Evolutionary conservation across 2,329 filamentous ascomycete genomes (phyloP), one percentile per base, ranked within the genome.

Genomic region (Fusarium nygamai): DNA sequence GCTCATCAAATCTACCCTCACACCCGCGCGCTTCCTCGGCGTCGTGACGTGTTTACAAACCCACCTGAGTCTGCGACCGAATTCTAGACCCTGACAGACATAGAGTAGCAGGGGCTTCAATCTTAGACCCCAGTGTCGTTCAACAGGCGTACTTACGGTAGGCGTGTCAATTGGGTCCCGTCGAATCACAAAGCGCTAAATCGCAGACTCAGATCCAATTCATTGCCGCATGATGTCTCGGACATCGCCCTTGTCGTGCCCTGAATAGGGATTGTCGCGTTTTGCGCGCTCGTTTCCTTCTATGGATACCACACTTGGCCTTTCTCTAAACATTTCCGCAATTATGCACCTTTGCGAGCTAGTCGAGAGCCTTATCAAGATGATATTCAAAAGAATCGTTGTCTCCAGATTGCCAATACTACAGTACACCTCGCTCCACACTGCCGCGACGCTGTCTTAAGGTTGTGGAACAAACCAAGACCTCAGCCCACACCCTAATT

Each of bases 41-140:
- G 43, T 41, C 34, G 67, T 77, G 76, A 78, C 76, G 76, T 78
- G 76, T 69, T 72, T 72, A 67, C 64, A 50, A 71, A 69, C 60
- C 73, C 74, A 75, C 76, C 50, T 68, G 61, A 64, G 47, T 64
- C 70, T 74, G 76, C 72, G 76, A 68, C 76, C 76, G 43, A 50
- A 51, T 71, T 48, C 50, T 39, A 67, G 69, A 60, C 74, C 76
- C 50, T 74, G 39, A 60, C 62, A 63, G 57, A 69, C 44, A 60
- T 51, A 53, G 29, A 61, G 34, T 43, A 53, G 46, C 61, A 64
- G 53, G 67, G 60, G 63, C 29, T 63, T 41, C 47, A 53, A 39
- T 58, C 59, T 64, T 48, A 60, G 64, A 64, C 73, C 68, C 38
- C 41, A 27, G 46, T 27, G 39, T 61, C 38, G 14, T 31, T 69